Conservation (phyloP, 1,284 basidiomycete species). For the Malassezia psittaci region DNA sequence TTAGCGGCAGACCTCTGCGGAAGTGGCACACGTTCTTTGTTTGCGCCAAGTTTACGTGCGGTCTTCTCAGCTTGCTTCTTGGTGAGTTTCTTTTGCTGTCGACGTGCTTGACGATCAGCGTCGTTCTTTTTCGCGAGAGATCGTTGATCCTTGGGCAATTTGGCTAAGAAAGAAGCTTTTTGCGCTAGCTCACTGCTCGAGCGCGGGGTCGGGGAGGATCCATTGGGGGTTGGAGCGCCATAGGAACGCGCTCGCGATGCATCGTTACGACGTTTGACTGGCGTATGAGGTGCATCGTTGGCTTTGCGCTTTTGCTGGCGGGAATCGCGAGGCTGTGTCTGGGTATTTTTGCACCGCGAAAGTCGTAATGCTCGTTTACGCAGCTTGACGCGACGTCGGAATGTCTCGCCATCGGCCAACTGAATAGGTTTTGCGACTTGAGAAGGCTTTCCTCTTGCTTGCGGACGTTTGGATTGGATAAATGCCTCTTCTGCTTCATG, state of each 20-base stretch:
- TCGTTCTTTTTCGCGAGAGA: slow-evolving; percentile 34
- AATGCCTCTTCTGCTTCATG: slow-evolving; percentile 39
- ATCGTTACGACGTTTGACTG: slow-evolving; percentile 6
- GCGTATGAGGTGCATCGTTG: slow-evolving; percentile 10
- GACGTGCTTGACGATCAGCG: slow-evolving; percentile 25
- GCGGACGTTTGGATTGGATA: slow-evolving; percentile 18
- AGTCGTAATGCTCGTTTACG: slow-evolving; percentile 34
- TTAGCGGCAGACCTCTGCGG: slow-evolving; percentile 12
- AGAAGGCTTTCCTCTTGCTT: slow-evolving; percentile 11
- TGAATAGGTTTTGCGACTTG: slow-evolving; percentile 13
- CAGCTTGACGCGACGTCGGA: slow-evolving; percentile 40
- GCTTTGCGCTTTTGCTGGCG: slow-evolving; percentile 1
- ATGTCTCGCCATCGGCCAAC: slow-evolving; percentile 28
- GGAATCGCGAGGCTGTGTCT: slow-evolving; percentile 17
- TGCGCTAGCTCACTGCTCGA: slow-evolving; percentile 14
- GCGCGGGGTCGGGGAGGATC: slow-evolving; percentile 26
- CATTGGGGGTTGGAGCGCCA: slow-evolving; percentile 42
- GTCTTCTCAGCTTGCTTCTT: slow-evolving; percentile 18
- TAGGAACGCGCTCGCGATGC: slow-evolving; percentile 20
- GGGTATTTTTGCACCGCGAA: slow-evolving; percentile 33
- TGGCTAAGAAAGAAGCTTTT: slow-evolving; percentile 26
- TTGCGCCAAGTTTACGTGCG: slow-evolving; percentile 3
- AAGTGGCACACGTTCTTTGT: slow-evolving; percentile 15
- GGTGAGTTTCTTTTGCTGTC: slow-evolving; percentile 40
- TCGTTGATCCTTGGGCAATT: slow-evolving; percentile 33